phyloP scores from a whole-genome alignment of 2,329 filamentous ascomycete genomes.

The Macrophomina phaseolina region DNA sequence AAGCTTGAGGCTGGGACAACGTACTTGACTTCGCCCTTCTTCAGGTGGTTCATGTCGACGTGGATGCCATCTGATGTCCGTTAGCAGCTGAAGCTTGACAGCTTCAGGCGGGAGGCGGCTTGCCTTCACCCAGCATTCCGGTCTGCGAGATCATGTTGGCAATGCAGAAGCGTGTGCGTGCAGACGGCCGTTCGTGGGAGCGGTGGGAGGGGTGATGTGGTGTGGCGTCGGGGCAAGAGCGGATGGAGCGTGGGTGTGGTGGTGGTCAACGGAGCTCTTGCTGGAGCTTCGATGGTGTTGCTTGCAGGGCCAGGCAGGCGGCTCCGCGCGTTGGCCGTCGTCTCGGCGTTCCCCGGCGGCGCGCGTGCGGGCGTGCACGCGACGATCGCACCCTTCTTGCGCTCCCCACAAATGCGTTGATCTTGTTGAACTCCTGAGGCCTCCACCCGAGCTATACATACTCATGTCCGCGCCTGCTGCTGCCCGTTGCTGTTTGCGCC shows the following conservation, averaged over 20 bases:
- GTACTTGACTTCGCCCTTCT: slow-evolving; percentile 99
- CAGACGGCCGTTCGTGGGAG: slow-evolving; percentile 4
- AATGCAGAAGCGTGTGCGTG: slow-evolving; percentile 18
- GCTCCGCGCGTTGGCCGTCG: slow-evolving; percentile 18
- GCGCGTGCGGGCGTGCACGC: slow-evolving; percentile 7
- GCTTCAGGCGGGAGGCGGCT: slow-evolving; percentile 16
- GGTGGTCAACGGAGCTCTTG: slow-evolving; percentile 15
- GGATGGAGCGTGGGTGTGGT: neutral
- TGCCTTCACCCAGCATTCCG: slow-evolving; percentile 48
- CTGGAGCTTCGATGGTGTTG: slow-evolving; percentile 20
- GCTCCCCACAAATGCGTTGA: slow-evolving; percentile 22
- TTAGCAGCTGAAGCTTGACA: slow-evolving; percentile 33
- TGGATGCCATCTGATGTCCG: slow-evolving; percentile 87
- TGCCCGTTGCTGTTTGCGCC: slow-evolving; percentile 2
- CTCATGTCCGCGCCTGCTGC: slow-evolving; percentile 8
- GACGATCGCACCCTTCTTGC: slow-evolving; percentile 19
- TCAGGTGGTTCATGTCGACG: slow-evolving; percentile 97
- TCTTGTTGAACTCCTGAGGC: slow-evolving; percentile 18
- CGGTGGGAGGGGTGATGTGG: neutral
- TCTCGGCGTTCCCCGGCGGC: slow-evolving; percentile 24
- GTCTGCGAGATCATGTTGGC: slow-evolving; percentile 32
- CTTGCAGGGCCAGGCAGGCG: slow-evolving; percentile 18
- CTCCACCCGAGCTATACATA: neutral
- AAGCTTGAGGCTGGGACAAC: slow-evolving; percentile 44
- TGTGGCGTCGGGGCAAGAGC: neutral